Conservation (phyloP, 2,329 filamentous ascomycete genomes). For the Cladophialophora exuberans region DNA sequence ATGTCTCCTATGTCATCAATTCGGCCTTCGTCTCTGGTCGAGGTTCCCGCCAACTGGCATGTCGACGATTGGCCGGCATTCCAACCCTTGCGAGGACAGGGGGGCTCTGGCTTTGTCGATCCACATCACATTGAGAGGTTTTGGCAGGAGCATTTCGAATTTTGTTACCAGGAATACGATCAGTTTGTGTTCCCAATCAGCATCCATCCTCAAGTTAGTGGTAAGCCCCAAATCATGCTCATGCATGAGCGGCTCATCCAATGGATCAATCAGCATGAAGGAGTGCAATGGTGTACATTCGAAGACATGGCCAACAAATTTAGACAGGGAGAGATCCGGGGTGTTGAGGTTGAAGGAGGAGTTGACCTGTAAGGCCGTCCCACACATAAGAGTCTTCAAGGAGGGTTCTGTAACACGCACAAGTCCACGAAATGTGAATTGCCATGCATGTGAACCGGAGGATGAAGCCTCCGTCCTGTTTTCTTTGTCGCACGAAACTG, state of each 20-base stretch:
- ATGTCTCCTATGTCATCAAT: slow-evolving; percentile 43
- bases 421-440: neutral
- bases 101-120: slow-evolving; percentile 34
- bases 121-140: slow-evolving; percentile 45
- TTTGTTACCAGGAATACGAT: slow-evolving; percentile 50
- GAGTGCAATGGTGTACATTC: slow-evolving; percentile 56
- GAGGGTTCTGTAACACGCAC: neutral
- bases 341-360: slow-evolving; percentile 40
- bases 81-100: slow-evolving; percentile 38
- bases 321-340: slow-evolving; percentile 53
- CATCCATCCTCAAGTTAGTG: slow-evolving; percentile 53
- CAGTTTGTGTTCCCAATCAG: slow-evolving; percentile 53
- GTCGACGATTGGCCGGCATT: slow-evolving; percentile 53
- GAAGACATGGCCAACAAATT: slow-evolving; percentile 72
- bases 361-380: slow-evolving; percentile 10
- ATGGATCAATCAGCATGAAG: slow-evolving; percentile 50
- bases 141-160: slow-evolving; percentile 54
- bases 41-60: slow-evolving; percentile 53
- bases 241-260: slow-evolving; percentile 54
- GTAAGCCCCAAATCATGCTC: slow-evolving; percentile 51
- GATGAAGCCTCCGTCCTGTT: too few relatives aligned
- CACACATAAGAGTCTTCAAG: neutral
- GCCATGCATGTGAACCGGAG: too few relatives aligned
- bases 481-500: neutral
- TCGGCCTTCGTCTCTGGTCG: slow-evolving; percentile 45